phyloP scores from a whole-genome alignment of 345 rosid genomes.

The Geranium rotundifolium region DNA sequence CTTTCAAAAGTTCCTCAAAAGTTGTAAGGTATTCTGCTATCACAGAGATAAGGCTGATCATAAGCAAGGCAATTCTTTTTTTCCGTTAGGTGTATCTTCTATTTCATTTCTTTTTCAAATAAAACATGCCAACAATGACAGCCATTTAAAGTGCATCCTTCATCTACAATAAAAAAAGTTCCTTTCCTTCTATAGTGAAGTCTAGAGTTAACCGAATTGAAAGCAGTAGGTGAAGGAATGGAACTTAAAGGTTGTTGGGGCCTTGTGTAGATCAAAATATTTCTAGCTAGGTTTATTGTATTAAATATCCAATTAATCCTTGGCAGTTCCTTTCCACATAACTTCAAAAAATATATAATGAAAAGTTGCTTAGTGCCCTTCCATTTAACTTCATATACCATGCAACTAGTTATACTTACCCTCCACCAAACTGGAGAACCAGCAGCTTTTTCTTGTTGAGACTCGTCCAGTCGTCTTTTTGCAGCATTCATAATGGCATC shows the following conservation, averaged over 20 bases:
- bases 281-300: background rate
- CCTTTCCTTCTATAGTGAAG: background rate
- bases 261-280: background rate
- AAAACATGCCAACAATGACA: background rate
- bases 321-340: background rate
- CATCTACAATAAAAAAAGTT: background rate
- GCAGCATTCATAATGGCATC: constrained; percentile 59
- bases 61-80: background rate
- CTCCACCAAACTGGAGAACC: constrained; percentile 83
- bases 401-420: constrained; percentile 28
- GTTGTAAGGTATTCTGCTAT: background rate
- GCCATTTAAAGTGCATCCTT: background rate
- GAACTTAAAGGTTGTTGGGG: background rate
- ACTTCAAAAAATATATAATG: too few species aligned
- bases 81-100: background rate
- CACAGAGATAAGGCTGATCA: background rate
- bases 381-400: background rate
- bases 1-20: background rate
- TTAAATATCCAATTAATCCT: background rate
- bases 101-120: background rate
- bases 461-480: constrained; percentile 53
- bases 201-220: background rate
- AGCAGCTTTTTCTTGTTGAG: constrained; percentile 57
- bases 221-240: background rate
- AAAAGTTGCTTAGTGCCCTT: background rate